These are phyloP conservation scores for Calonectria hawksworthii DNA, from an alignment of 2,329 filamentous ascomycete species.

Conservation along the genomic window DNA sequence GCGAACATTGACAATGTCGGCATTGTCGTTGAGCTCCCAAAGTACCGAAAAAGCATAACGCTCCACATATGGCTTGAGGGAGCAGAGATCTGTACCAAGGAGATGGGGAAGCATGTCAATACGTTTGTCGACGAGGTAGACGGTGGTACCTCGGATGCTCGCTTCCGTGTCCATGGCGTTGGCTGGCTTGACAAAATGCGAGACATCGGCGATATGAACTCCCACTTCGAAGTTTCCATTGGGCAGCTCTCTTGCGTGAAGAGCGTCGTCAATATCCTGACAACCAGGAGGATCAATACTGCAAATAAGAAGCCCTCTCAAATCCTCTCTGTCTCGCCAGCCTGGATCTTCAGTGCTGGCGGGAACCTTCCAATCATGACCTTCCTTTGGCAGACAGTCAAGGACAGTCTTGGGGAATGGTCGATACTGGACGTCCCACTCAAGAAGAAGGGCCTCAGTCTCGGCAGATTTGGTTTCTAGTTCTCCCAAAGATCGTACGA, in stretches of 20 bases:
- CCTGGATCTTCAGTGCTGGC: constrained; percentile 83
- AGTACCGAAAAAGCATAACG: constrained; percentile 87
- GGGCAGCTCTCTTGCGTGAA: constrained; percentile 86
- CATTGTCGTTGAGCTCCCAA: constrained; percentile 90
- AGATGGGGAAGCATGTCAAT: constrained; percentile 99
- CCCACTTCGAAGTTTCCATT: constrained; percentile 98
- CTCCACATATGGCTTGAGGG: constrained; percentile 97
- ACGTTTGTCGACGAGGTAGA: constrained; percentile 98
- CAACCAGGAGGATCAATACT: constrained; percentile 97
- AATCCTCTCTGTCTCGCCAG: constrained; percentile 88
- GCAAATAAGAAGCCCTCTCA: constrained; percentile 90
- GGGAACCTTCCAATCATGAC: constrained; percentile 95
- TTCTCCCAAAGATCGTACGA: constrained; percentile 92
- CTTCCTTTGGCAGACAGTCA: constrained; percentile 91
- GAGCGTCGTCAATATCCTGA: constrained; percentile 97
- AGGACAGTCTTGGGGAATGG: constrained; percentile 96
- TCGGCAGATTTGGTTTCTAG: constrained; percentile 98
- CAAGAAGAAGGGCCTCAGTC: constrained; percentile 92
- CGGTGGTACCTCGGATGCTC: constrained; percentile 92
- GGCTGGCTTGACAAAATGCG: constrained; percentile 96
- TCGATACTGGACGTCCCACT: constrained; percentile 97
- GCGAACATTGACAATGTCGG: constrained; percentile 85
- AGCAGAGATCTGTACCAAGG: constrained; percentile 95
- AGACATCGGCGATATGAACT: constrained; percentile 99
- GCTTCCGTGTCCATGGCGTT: constrained; percentile 98